phyloP scores from a whole-genome alignment of 345 rosid species.

The Citrus cavaleriei region DNA sequence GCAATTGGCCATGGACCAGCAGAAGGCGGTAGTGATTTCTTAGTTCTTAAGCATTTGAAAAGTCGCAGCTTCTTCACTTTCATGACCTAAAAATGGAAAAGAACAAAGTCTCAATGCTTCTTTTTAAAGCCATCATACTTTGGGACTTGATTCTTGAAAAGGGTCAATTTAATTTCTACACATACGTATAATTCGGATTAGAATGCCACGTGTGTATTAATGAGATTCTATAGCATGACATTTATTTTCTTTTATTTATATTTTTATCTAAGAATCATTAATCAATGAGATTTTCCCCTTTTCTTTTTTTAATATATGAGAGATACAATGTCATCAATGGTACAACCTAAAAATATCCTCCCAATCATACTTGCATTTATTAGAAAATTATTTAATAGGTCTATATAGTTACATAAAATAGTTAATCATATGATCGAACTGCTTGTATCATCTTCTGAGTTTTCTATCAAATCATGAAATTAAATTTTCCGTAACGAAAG shows the following conservation, averaged over 20 bases:
- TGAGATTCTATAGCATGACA: no score
- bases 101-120: background rate
- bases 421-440: no score
- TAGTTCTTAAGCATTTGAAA: background rate
- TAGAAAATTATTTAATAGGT: no score
- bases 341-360: no score
- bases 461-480: background rate
- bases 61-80: background rate
- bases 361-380: no score
- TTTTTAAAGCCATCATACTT: background rate
- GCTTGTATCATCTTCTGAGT: no score
- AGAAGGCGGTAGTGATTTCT: background rate
- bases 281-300: no score
- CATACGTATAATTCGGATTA: background rate
- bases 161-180: background rate
- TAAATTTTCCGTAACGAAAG: background rate
- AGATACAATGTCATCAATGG: no score
- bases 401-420: background rate
- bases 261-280: no score
- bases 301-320: no score
- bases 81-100: background rate
- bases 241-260: no score
- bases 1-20: background rate
- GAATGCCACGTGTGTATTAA: no score
- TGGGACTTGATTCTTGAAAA: background rate